Evolutionary conservation across 345 rosid genomes (phyloP), one percentile per base, ranked within the genome.

Genomic region (Barbarea vulgaris): DNA sequence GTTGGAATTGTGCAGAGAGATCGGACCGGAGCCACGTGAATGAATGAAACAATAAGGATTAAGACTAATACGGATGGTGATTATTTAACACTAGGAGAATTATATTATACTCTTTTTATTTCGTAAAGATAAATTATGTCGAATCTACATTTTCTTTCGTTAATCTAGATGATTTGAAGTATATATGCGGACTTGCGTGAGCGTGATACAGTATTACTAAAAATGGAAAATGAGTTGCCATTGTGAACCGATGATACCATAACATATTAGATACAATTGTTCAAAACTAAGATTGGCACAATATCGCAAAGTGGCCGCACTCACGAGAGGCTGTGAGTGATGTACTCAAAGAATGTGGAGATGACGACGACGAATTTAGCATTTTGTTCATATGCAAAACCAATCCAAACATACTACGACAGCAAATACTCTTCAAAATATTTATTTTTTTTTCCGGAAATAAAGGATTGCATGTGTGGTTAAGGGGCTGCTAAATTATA

Each of bases 1-100:
- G 7, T 69, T 41, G 73, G 64, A 55, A 41, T 56, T 39, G 41
- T 69, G 22, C 21, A 27, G 30, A 12, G 13, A n/a, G n/a, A n/a
- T n/a, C n/a, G n/a, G n/a, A n/a, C n/a, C n/a, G n/a, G 41, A 69
- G 64, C 54, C 39, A 42, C 27, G 19, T 18, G 30, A 61, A 61
- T 22, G 50, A 14, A 39, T 22, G 19, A 39, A 61, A 61, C 50
- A 37, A 36, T 11, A 59, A 21, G 18, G 18, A 25, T 42, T 39
- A 22, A n/a, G 47, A 21, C 28, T 18, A 17, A 12, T 15, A 56
- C 2, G 7, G 9, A 31, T 31, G 33, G 6, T 30, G 6, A 30
- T n/a, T 48, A 10, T 37, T 24, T 12, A 3, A 14, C 12, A 28
- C 10, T 28, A 28, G 15, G 34, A 27, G 3, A 15, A 55, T 11